Evolutionary conservation across 257 asterid species (phyloP).

Genomic region (Lithospermum erythrorhizon): DNA sequence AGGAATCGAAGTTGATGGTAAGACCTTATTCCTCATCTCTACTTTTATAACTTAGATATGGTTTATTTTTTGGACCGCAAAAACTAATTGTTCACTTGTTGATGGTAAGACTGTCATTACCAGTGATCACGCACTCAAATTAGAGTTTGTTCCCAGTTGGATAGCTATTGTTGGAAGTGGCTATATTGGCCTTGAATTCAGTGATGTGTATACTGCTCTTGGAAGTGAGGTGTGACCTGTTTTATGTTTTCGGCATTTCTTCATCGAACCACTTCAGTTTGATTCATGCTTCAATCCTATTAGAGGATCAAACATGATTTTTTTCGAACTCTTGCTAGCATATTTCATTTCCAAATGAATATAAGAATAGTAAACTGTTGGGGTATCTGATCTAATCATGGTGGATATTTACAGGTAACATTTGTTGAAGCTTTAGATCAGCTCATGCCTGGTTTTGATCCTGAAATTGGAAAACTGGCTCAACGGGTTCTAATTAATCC

Average conservation of each 20-base stretch:
- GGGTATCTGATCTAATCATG: too few species aligned
- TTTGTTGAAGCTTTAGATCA: constrained; percentile 34
- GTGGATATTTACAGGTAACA: constrained; percentile 20
- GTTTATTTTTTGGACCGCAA: background rate
- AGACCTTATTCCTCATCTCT: constrained; percentile 1
- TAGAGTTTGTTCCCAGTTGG: constrained; percentile 11
- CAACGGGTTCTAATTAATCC: constrained; percentile 8
- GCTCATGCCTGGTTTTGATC: constrained; percentile 10
- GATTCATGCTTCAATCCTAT: too few species aligned
- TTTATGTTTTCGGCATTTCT: background rate
- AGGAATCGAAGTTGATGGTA: constrained; percentile 45
- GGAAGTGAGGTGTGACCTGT: constrained; percentile 8
- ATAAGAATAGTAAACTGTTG: too few species aligned
- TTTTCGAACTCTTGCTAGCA: too few species aligned
- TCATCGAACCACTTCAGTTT: too few species aligned
- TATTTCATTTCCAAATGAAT: too few species aligned
- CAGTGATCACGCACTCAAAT: constrained; percentile 12
- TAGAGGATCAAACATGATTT: too few species aligned
- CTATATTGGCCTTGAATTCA: constrained; percentile 11
- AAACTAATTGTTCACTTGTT: background rate
- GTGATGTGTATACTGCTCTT: constrained; percentile 11
- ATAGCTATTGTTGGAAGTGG: constrained; percentile 14
- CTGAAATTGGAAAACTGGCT: constrained; percentile 4
- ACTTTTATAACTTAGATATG: background rate
- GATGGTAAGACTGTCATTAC: constrained; percentile 12